Base-by-base conservation (phyloP, 2,329 filamentous ascomycete species). In the Beauveria caledonica region DNA sequence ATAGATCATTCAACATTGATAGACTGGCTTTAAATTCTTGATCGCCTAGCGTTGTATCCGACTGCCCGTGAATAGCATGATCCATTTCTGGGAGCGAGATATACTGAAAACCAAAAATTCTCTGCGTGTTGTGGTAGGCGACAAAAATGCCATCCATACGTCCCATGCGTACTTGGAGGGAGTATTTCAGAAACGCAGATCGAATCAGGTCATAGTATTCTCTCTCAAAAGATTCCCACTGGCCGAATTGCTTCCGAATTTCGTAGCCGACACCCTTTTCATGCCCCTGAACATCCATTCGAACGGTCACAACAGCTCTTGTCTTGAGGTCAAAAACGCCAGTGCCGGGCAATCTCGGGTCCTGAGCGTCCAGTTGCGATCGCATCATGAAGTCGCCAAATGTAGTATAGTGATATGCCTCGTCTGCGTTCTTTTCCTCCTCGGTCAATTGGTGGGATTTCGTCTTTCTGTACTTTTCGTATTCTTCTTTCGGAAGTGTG, bases 141-240 rank as follows among this genome's bases (percentile, higher is more conserved):
- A 97, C 89, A 69, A 97, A 99, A 54, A 97, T 97, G 58, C 94
- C 94, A 70, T 99, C 93, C 95, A 99, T 99, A 54, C 92, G 86
- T 19, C 95, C 94, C 85, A 99, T 95, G 49, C 94, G 89, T 29
- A 93, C 95, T 74, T 99, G 94, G 33, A 99, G 79, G 10, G 92
- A 96, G 73, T 99, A 99, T 70, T 99, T 99, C 60, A 99, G 78
- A 76, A 99, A 93, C 0, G 93, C 94, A 1, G 92, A 85, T 58
- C 95, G 84, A 62, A 96, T 93, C 92, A 99, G 95, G 73, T 99
- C 94, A 71, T 88, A 96, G 72, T 94, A 97, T 69, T 99, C 95
- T 62, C 92, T 86, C 75, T 99, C 94, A 71, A 88, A 99, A 0
- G 93, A 97, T 71, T 96, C 88, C 80, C 83, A 99, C 61, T 86